These are phyloP conservation scores for Fusarium piperis DNA, from an alignment of 2,329 filamentous ascomycete genomes.

Conservation along the genomic window DNA sequence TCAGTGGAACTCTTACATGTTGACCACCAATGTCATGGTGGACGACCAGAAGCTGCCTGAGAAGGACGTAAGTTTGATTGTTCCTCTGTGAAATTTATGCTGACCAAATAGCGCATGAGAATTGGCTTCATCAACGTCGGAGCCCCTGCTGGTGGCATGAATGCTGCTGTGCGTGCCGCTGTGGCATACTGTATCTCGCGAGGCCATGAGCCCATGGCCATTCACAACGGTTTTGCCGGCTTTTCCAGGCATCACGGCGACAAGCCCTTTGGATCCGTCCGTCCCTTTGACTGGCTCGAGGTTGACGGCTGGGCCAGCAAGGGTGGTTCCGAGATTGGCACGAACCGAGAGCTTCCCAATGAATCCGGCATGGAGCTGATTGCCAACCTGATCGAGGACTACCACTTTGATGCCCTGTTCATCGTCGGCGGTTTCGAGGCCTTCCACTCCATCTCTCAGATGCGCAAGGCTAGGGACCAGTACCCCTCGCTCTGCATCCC, in stretches of 20 bases:
- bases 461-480: constrained; percentile 80
- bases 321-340: constrained; percentile 97
- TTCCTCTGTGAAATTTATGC: neutral
- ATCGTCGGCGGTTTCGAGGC: constrained; percentile 96
- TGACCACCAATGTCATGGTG: constrained; percentile 85
- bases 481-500: constrained; percentile 92
- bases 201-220: constrained; percentile 91
- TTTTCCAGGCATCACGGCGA: constrained; percentile 91
- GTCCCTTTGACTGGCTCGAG: constrained; percentile 90
- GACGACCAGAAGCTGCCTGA: constrained; percentile 73
- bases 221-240: constrained; percentile 97
- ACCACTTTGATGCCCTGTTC: constrained; percentile 91
- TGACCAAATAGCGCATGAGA: constrained; percentile 76
- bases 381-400: constrained; percentile 83
- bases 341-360: constrained; percentile 89
- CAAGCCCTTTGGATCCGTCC: constrained; percentile 81
- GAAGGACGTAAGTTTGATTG: constrained; percentile 68
- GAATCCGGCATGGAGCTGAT: constrained; percentile 86
- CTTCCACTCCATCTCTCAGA: constrained; percentile 89
- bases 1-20: constrained; percentile 89
- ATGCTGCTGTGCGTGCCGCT: constrained; percentile 91
- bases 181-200: constrained; percentile 92
- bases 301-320: constrained; percentile 96
- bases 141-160: constrained; percentile 97
- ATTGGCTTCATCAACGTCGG: constrained; percentile 98